phyloP scores from a whole-genome alignment of 768 basidiomycete species.

The Cubamyces lactineus region DNA sequence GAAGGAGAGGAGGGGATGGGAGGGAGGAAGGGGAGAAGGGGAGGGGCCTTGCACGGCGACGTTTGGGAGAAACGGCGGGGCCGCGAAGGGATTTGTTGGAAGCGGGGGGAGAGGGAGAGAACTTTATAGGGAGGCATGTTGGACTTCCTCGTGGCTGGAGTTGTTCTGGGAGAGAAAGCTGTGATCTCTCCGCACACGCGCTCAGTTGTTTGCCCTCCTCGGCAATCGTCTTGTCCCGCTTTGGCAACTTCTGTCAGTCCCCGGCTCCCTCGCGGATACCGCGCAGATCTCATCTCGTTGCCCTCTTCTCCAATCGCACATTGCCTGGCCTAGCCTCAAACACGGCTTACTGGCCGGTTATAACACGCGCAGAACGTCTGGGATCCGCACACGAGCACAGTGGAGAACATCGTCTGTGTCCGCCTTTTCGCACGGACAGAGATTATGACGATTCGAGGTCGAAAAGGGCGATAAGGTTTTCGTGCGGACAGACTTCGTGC shows the following conservation, averaged over 20 bases:
- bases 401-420: no score
- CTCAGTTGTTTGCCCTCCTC: not conserved
- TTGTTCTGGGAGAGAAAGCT: no score
- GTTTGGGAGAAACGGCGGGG: constrained; percentile 10
- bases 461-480: not conserved
- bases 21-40: constrained; percentile 1
- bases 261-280: not conserved
- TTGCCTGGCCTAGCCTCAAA: not conserved
- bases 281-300: constrained; percentile 4
- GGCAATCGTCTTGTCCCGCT: constrained; percentile 11
- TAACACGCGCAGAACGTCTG: not conserved
- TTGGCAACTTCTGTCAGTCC: constrained; percentile 7
- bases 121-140: constrained; percentile 6
- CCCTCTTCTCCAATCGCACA: no score
- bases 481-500: not conserved
- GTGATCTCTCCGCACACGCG: no score
- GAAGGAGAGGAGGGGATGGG: constrained; percentile 10
- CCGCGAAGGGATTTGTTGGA: constrained; percentile 10
- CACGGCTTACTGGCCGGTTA: not conserved
- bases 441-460: not conserved
- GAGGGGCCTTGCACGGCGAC: constrained; percentile 8
- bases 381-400: not conserved
- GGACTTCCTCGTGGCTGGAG: no score
- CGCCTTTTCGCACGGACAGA: no score
- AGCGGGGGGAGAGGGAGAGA: not conserved